phyloP scores from a whole-genome alignment of 371 early-diverging fungal genomes.

The Syncephalastrum contaminatum region DNA sequence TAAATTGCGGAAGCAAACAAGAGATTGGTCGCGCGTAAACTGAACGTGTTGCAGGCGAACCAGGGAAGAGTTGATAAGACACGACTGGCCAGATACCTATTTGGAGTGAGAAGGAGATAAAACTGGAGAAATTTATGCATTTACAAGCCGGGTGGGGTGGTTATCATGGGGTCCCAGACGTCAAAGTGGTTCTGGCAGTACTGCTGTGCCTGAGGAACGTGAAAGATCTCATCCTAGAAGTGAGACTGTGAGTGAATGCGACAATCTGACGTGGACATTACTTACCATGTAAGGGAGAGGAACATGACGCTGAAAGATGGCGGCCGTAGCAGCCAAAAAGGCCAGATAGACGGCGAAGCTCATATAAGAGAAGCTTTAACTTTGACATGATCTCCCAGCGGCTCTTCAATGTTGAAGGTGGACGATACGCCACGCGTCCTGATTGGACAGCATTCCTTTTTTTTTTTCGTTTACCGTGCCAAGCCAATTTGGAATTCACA shows the following conservation, averaged over 20 bases:
- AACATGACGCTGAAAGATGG: conserved; percentile 34
- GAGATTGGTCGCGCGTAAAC: conserved; percentile 58
- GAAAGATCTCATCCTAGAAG: conserved; percentile 90
- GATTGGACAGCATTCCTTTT: too few relatives aligned
- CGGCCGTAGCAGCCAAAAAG: conserved; percentile 16
- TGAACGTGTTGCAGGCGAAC: conserved; percentile 3
- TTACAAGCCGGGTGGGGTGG: conserved; percentile 96
- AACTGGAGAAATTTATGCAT: not conserved
- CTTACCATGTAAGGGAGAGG: conserved; percentile 64
- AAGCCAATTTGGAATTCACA: too few relatives aligned
- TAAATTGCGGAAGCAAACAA: conserved; percentile 52
- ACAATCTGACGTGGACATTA: too few relatives aligned
- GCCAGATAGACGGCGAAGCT: conserved; percentile 15
- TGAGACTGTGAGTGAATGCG: not conserved
- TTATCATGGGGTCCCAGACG: conserved; percentile 89
- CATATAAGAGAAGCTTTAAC: too few relatives aligned
- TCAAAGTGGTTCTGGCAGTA: conserved; percentile 76
- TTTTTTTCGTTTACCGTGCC: too few relatives aligned
- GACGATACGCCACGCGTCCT: too few relatives aligned
- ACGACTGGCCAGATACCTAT: conserved; percentile 49
- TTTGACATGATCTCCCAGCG: too few relatives aligned
- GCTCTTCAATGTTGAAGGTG: too few relatives aligned
- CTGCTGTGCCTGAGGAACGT: conserved; percentile 86
- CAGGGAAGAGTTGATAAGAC: conserved; percentile 12
- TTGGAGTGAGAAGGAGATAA: not conserved